Percentiles rank a stretch among this genome's conserved stretches.
Evolutionary conservation across 2,329 filamentous ascomycete species (phyloP).

Genomic region (Pseudopyrenochaeta lycopersici): DNA sequence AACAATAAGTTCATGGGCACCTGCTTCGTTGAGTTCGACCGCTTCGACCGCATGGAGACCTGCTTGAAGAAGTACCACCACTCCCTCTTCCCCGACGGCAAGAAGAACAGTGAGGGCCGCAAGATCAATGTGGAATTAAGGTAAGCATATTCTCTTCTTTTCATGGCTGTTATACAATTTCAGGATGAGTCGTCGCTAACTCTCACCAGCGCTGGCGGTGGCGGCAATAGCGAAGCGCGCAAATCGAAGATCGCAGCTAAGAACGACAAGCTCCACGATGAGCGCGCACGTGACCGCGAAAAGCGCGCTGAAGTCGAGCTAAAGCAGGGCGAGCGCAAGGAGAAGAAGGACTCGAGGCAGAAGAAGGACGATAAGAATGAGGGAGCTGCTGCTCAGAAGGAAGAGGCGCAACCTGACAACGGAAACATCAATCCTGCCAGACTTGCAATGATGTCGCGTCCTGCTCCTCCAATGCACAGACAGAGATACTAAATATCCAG

Average conservation of each 20-base stretch:
- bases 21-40: slow-evolving; percentile 81
- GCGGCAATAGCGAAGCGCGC: slow-evolving; percentile 77
- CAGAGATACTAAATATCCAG: slow-evolving; percentile 26
- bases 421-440: slow-evolving; percentile 49
- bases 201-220: slow-evolving; percentile 75
- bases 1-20: slow-evolving; percentile 50
- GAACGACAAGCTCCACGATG: slow-evolving; percentile 83
- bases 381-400: slow-evolving; percentile 15
- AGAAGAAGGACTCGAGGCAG: slow-evolving; percentile 46
- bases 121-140: slow-evolving; percentile 95
- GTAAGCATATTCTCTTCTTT: slow-evolving; percentile 55
- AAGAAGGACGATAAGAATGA: not conserved
- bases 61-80: slow-evolving; percentile 93
- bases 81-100: slow-evolving; percentile 72
- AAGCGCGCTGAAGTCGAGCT: slow-evolving; percentile 53
- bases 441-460: slow-evolving; percentile 46
- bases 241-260: slow-evolving; percentile 82
- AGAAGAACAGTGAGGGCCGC: slow-evolving; percentile 64
- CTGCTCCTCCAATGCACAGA: slow-evolving; percentile 23
- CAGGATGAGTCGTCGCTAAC: slow-evolving; percentile 16
- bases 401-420: slow-evolving; percentile 28
- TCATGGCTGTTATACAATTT: not conserved
- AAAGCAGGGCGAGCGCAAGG: slow-evolving; percentile 51
- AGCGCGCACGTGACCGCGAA: slow-evolving; percentile 64
- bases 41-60: slow-evolving; percentile 89